Evolutionary conservation across 192 early-diverging fungal genomes (phyloP), one percentile per base, ranked within the genome.

Genomic region (Hyaloraphidium curvatum): DNA sequence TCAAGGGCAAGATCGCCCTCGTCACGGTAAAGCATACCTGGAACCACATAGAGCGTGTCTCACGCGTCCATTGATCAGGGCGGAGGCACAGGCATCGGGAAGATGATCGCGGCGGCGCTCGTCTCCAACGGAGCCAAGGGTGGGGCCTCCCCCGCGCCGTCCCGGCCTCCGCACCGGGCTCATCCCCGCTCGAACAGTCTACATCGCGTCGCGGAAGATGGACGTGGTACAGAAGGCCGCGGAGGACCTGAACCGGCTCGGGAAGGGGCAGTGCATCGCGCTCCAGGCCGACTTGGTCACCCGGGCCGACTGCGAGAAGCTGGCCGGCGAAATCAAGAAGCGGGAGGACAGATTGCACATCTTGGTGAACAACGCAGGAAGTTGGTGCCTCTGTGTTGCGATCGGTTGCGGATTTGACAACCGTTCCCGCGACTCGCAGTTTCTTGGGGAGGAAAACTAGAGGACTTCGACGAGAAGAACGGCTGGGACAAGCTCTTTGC

Each of bases 401-500:
- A n/a, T n/a, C n/a, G n/a, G n/a, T n/a, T n/a, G n/a, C n/a, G n/a
- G n/a, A n/a, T n/a, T n/a, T n/a, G n/a, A n/a, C n/a, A n/a, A n/a
- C n/a, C n/a, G n/a, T n/a, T n/a, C n/a, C n/a, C n/a, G n/a, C n/a
- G n/a, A n/a, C n/a, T n/a, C n/a, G n/a, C n/a, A n/a, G n/a, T n/a
- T n/a, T n/a, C n/a, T n/a, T n/a, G n/a, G n/a, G n/a, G n/a, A n/a
- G n/a, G n/a, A n/a, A n/a, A n/a, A n/a, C n/a, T n/a, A n/a, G n/a
- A n/a, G n/a, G n/a, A n/a, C 5, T 48, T 25, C 17, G 11, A 14
- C 25, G 73, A 76, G 41, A 62, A 59, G 7, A 65, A 75, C 33
- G 70, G 70, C 1, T 76, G 70, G 70, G 73, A 76, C 39, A 30
- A 59, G 13, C 48, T 95, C 33, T 69, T 95, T 67, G 88, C 80